phyloP scores from a whole-genome alignment of 352 stramenopile species.

The Pythium biforme region DNA sequence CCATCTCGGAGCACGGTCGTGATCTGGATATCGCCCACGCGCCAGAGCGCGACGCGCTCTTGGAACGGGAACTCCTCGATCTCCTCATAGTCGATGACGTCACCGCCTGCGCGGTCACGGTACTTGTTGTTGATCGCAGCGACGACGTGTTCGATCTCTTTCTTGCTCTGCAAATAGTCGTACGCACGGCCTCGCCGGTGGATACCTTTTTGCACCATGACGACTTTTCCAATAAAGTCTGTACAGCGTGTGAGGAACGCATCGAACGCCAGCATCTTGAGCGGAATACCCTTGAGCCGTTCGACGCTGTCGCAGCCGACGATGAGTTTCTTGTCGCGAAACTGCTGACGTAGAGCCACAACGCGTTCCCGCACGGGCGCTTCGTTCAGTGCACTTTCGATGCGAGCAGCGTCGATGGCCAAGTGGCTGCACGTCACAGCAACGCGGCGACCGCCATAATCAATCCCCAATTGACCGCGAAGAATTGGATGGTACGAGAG shows the following conservation, averaged over 20 bases:
- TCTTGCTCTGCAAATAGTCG: slow-evolving; percentile 94
- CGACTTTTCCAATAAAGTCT: slow-evolving; percentile 75
- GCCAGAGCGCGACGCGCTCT: slow-evolving; percentile 73
- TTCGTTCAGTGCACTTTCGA: slow-evolving; percentile 49
- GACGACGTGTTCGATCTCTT: slow-evolving; percentile 92
- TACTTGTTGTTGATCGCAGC: slow-evolving; percentile 92
- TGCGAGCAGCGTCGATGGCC: slow-evolving; percentile 58
- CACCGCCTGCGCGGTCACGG: slow-evolving; percentile 36
- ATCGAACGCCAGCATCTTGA: slow-evolving; percentile 97
- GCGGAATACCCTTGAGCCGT: slow-evolving; percentile 94
- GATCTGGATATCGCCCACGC: slow-evolving; percentile 72
- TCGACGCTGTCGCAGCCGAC: slow-evolving; percentile 94
- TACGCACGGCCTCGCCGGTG: slow-evolving; percentile 83
- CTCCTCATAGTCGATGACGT: slow-evolving; percentile 80
- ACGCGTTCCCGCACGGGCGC: slow-evolving; percentile 50
- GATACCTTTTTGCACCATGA: slow-evolving; percentile 83
- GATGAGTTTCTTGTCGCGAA: slow-evolving; percentile 84
- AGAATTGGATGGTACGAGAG: slow-evolving; percentile 92
- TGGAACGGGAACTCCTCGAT: slow-evolving; percentile 67
- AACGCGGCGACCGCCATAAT: slow-evolving; percentile 94
- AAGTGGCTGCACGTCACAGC: slow-evolving; percentile 95
- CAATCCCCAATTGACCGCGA: slow-evolving; percentile 90
- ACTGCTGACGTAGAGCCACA: slow-evolving; percentile 57
- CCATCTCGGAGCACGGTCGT: slow-evolving; percentile 73
- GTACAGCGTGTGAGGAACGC: slow-evolving; percentile 88